These are phyloP conservation scores for Magnolia officinalis DNA, from an alignment of 164 flowering plant species.

Conservation along the genomic window DNA sequence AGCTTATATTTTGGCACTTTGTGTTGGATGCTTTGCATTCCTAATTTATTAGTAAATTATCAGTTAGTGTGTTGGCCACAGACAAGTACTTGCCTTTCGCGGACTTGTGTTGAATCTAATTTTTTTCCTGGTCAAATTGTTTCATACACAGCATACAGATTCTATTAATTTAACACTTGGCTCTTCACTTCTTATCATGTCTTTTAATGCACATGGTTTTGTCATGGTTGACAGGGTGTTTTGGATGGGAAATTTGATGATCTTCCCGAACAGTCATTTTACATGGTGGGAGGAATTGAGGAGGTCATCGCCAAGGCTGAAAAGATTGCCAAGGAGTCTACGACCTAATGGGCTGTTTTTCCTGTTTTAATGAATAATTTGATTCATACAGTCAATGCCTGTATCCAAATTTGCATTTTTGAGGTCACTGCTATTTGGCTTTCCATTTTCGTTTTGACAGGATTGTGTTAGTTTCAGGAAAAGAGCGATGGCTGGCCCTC, in stretches of 20 bases:
- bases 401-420: conserved; percentile 35
- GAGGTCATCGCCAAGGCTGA: conserved; percentile 97
- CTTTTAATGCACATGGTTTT: neutral
- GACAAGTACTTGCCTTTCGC: too few species aligned
- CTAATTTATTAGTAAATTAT: too few species aligned
- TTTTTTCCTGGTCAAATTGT: too few species aligned
- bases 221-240: conserved; percentile 54
- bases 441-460: conserved; percentile 20
- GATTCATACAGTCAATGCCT: conserved; percentile 36
- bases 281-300: conserved; percentile 99
- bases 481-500: conserved; percentile 13
- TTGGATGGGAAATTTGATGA: conserved; percentile 97
- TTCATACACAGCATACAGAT: too few species aligned
- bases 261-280: conserved; percentile 87
- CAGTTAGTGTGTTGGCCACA: too few species aligned
- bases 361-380: conserved; percentile 39
- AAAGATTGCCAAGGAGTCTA: conserved; percentile 87
- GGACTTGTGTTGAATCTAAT: too few species aligned
- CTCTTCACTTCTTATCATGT: neutral
- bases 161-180: neutral
- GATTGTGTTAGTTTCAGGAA: conserved; percentile 22
- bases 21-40: too few species aligned
- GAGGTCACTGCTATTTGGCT: conserved; percentile 21
- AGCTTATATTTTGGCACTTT: too few species aligned
- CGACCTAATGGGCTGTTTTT: conserved; percentile 32